Percentiles rank a stretch among this genome's conserved stretches.
These are phyloP conservation scores for Colletotrichum tropicale DNA, from an alignment of 2,329 filamentous ascomycete species.

Conservation along the genomic window DNA sequence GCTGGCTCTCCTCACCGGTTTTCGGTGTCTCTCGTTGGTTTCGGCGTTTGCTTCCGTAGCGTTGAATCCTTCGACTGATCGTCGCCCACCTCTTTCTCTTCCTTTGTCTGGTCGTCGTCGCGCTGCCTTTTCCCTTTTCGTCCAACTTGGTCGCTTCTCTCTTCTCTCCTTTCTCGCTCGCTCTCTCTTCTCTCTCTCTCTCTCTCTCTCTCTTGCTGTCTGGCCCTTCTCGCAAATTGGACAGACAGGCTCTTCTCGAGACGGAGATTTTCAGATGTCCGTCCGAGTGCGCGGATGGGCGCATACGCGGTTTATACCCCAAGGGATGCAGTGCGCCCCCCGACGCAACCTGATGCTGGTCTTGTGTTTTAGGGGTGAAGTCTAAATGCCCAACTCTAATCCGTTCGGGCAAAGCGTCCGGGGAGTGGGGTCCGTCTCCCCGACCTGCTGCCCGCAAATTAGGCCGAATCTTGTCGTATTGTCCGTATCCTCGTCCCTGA, in stretches of 20 bases:
- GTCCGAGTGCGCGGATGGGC: not conserved
- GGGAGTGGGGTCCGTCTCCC: not conserved
- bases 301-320: conserved; percentile 4
- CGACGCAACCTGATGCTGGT: conserved; percentile 7
- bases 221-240: not conserved
- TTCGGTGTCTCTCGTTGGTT: not conserved
- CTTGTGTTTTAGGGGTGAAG: conserved; percentile 14
- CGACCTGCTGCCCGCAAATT: not conserved
- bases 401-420: not conserved
- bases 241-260: not conserved
- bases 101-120: not conserved
- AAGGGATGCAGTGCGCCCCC: not conserved
- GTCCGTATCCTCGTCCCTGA: not conserved
- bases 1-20: not conserved
- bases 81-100: not conserved
- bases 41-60: not conserved
- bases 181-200: not conserved
- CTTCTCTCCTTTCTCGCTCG: not conserved
- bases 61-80: not conserved
- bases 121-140: not conserved
- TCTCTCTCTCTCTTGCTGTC: not conserved
- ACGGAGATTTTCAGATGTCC: conserved; percentile 1
- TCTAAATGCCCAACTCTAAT: conserved; percentile 11
- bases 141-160: not conserved
- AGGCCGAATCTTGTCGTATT: not conserved